Base-by-base conservation (phyloP, 139 green algal genomes). In the Tetraselmis chui region DNA sequence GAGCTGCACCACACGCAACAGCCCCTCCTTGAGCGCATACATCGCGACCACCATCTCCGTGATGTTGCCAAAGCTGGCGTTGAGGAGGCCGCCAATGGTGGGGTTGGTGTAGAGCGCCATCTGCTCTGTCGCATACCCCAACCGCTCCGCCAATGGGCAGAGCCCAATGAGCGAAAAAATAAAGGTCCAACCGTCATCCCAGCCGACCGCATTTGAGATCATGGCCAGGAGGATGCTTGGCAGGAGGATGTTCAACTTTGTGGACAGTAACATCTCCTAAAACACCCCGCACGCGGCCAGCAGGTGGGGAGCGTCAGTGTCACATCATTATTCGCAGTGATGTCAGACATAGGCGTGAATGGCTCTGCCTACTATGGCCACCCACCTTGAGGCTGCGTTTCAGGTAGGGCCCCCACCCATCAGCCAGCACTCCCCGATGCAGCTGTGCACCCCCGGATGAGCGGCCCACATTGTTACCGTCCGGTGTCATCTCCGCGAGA, bases 111-210 rank as follows among this genome's bases (percentile, higher is more conserved):
- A 92, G 77, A 87, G 88, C 0, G 91, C 89, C 76, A 94, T 76
- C 83, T 93, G 88, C 84, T 94, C 91, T 0, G 91, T 94, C n/a
- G 92, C 85, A 45, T 91, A 93, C 25, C 91, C 91, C 28, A 94
- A 83, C 0, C 91, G 83, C 89, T 94, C 45, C 45, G 90, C 90
- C 31, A 94, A 59, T 0, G 90, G 87, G 30, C 82, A 87, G 32
- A 94, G 85, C n/a, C 83, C 87, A 24, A 92, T 31, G 74, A 89
- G 83, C n/a, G 85, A 82, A 26, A 92, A 59, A 24, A 86, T 25
- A 67, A 91, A 92, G 1, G 83, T 90, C 22, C 78, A 77, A 0
- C 83, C 89, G 75, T 90, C 82, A 32, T 83, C 76, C 86, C 88
- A 90, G 1, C 31, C 77, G 0, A 82, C 58, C 29, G 31, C 81